Conservation (phyloP, 345 rosid species). For the Aquilaria yunnanensis region DNA sequence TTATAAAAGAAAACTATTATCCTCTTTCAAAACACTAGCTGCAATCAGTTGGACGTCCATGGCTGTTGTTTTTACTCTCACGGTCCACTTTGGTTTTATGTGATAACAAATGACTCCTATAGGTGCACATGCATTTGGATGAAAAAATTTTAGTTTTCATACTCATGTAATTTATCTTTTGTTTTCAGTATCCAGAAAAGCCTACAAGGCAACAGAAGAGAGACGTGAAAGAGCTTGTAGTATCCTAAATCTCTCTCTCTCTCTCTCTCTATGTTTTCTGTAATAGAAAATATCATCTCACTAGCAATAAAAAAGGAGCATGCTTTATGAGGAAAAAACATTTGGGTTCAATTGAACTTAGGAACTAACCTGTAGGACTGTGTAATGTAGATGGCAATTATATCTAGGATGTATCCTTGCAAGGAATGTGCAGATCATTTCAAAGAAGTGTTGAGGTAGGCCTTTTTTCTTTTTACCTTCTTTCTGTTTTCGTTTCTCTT, state of each 20-base stretch:
- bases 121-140: background rate
- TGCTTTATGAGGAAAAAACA: background rate
- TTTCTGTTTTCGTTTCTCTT: background rate
- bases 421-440: slow-evolving; percentile 96
- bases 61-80: too few species aligned
- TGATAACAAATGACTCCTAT: too few species aligned
- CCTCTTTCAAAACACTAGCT: too few species aligned
- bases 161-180: background rate
- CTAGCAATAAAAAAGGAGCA: background rate
- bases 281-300: too few species aligned
- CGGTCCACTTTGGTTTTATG: too few species aligned
- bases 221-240: slow-evolving; percentile 88
- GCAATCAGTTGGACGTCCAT: too few species aligned
- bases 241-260: slow-evolving; percentile 1
- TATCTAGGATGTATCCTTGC: slow-evolving; percentile 92
- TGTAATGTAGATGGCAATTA: slow-evolving; percentile 69
- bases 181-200: slow-evolving; percentile 82
- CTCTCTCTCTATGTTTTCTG: too few species aligned
- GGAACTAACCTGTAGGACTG: slow-evolving; percentile 7
- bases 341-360: background rate
- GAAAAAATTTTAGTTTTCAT: background rate
- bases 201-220: slow-evolving; percentile 95
- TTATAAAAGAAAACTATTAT: too few species aligned
- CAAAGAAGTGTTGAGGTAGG: slow-evolving; percentile 79
- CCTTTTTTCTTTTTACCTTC: background rate